Base-by-base conservation (phyloP, 805 yeast genomes). In the Zygosaccharomyces rouxii region DNA sequence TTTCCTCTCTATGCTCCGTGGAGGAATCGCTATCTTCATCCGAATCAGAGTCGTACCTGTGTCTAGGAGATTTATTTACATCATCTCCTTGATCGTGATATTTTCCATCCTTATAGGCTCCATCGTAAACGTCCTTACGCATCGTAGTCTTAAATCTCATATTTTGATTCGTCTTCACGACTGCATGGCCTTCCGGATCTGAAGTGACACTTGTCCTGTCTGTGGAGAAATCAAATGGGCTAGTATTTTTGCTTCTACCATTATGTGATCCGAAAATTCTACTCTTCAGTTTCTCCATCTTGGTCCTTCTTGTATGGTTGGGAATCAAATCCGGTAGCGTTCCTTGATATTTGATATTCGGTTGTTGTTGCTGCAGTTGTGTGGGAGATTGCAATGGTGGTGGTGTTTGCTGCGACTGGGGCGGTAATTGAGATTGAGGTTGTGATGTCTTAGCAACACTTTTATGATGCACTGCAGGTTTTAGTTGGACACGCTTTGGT, bases 271-370 rank as follows among this genome's bases (percentile, higher is more conserved):
- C 50, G 18, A 53, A 51, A 10, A 53, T 25, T 31, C 47, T 56
- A 13, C 40, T 51, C 38, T 49, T 53, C 13, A 57, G 25, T 43
- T 50, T 55, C 7, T 54, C 55, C 48, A 52, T 55, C 39, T 55
- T 55, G 5, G 55, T 46, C 13, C 47, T 52, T 33, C 63, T 55
- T 28, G 50, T 45, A 35, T 56, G 62, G 14, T 55, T 55, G 18
- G 64, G 63, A 33, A 60, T 60, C 11, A 60, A 42, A 43, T 60
- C 62, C 1, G 64, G 64, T 14, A 60, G 46, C 3, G 64, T 60
- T 2, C 64, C 63, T 22, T 56, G 56, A 37, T 56, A 57, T 21
- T 53, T 57, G n/a, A 56, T 50, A 31, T 53, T 54, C 5, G 55
- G 37, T 14, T 13, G 35, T 5, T 38, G 42, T 22, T 47, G 42